Evolutionary conservation across 176 grass and related monocot species (phyloP).

Genomic region (Paspalum notatum): DNA sequence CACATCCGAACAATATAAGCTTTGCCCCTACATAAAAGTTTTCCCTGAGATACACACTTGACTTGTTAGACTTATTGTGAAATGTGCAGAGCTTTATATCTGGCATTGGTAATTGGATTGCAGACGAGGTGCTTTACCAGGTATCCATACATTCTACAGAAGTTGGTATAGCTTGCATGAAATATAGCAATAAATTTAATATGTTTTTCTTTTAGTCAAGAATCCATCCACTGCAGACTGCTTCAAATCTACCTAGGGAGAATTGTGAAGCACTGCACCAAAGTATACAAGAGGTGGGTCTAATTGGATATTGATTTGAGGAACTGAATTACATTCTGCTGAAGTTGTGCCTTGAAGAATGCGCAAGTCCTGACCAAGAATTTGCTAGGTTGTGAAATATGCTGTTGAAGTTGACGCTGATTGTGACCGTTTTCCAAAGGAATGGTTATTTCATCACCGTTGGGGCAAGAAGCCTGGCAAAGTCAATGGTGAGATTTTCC

Average conservation of each 20-base stretch:
- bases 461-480: constrained; percentile 87
- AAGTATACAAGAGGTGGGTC: constrained; percentile 74
- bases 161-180: not conserved
- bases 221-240: constrained; percentile 81
- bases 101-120: constrained; percentile 96
- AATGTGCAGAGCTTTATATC: constrained; percentile 77
- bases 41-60: not conserved
- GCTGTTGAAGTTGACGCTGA: constrained; percentile 87
- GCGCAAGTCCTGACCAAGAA: constrained; percentile 22
- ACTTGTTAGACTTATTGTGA: constrained; percentile 4
- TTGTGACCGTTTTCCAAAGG: constrained; percentile 62
- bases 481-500: constrained; percentile 62
- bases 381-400: constrained; percentile 76
- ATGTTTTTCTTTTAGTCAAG: constrained; percentile 57
- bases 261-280: constrained; percentile 65
- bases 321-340: constrained; percentile 5
- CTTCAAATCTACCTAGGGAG: constrained; percentile 74
- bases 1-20: not conserved
- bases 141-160: constrained; percentile 32
- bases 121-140: constrained; percentile 98
- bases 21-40: constrained; percentile 29
- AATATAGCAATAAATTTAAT: constrained; percentile 28
- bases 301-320: not conserved
- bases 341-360: constrained; percentile 9
- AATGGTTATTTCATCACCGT: constrained; percentile 93